A percentile compares a stretch with the other conserved stretches of the same genome.
phyloP scores from a whole-genome alignment of 2,329 filamentous ascomycete species.

The Verticillium isaacii region DNA sequence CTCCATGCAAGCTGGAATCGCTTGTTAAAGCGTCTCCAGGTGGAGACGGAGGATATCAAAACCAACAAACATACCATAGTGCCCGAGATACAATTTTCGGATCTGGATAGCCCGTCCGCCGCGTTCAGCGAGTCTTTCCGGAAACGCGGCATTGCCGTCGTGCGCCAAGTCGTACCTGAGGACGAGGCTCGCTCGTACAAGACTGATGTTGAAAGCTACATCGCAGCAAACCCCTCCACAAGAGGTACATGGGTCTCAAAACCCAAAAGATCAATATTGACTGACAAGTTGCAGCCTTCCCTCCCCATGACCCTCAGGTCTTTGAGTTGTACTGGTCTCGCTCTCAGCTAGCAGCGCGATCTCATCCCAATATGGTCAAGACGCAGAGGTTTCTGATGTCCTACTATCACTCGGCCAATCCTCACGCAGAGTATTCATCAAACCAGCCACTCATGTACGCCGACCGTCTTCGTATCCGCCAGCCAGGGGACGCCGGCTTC shows the following conservation, averaged over 20 bases:
- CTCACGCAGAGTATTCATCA: constrained; percentile 40
- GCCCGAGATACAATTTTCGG: constrained; percentile 44
- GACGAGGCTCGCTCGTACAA: constrained; percentile 62
- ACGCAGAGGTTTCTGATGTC: constrained; percentile 59
- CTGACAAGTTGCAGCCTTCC: constrained; percentile 48
- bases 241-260: constrained; percentile 30
- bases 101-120: constrained; percentile 26
- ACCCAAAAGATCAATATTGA: not conserved
- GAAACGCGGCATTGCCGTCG: constrained; percentile 58
- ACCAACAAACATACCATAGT: constrained; percentile 41
- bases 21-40: constrained; percentile 37
- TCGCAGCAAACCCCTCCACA: constrained; percentile 56
- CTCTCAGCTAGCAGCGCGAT: constrained; percentile 62
- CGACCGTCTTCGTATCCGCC: constrained; percentile 66
- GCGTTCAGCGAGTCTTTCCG: constrained; percentile 22
- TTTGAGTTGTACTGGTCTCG: constrained; percentile 74
- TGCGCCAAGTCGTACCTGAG: constrained; percentile 61
- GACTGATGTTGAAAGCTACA: constrained; percentile 58
- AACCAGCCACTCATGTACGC: constrained; percentile 61
- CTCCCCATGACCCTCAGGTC: constrained; percentile 61
- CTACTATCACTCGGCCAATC: constrained; percentile 54
- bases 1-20: constrained; percentile 44
- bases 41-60: constrained; percentile 44
- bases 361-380: constrained; percentile 58
- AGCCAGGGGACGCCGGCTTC: constrained; percentile 66